A percentile compares a stretch with the other conserved stretches of the same genome.
These are phyloP conservation scores for Aspergillus cavernicola DNA, from an alignment of 495 filamentous ascomycete species.

Conservation along the genomic window DNA sequence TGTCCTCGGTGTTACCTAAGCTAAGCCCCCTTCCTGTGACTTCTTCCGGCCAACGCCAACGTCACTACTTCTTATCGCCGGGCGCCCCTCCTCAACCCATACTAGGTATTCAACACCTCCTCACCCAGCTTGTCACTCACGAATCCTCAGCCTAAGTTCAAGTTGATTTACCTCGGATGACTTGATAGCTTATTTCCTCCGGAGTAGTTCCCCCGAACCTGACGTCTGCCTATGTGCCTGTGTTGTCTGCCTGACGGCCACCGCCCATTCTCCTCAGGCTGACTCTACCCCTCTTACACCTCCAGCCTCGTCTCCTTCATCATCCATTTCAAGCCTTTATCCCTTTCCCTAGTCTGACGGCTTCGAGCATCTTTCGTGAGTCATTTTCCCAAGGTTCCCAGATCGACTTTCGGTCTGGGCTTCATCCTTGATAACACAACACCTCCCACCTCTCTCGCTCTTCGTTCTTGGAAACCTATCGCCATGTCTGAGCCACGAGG, in stretches of 20 bases:
- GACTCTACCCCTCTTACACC: slow-evolving; percentile 28
- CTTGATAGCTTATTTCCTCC: neutral
- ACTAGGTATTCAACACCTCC: neutral
- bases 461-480: neutral
- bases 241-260: slow-evolving; percentile 19
- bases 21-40: slow-evolving; percentile 1
- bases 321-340: neutral
- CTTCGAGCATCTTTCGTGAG: neutral
- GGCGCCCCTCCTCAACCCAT: neutral
- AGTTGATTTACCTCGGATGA: neutral
- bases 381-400: neutral
- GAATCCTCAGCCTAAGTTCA: neutral
- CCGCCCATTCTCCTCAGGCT: slow-evolving; percentile 20
- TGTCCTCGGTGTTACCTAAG: neutral
- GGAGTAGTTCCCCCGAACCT: neutral
- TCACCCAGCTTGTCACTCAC: neutral
- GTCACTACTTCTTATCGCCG: slow-evolving; percentile 3
- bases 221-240: neutral
- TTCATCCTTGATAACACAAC: neutral
- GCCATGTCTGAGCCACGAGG: slow-evolving; percentile 13
- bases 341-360: neutral
- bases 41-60: neutral
- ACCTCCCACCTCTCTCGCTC: neutral
- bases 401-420: neutral
- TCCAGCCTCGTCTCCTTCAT: neutral